phyloP scores from a whole-genome alignment of 768 basidiomycete species.

The Boletales sp. region DNA sequence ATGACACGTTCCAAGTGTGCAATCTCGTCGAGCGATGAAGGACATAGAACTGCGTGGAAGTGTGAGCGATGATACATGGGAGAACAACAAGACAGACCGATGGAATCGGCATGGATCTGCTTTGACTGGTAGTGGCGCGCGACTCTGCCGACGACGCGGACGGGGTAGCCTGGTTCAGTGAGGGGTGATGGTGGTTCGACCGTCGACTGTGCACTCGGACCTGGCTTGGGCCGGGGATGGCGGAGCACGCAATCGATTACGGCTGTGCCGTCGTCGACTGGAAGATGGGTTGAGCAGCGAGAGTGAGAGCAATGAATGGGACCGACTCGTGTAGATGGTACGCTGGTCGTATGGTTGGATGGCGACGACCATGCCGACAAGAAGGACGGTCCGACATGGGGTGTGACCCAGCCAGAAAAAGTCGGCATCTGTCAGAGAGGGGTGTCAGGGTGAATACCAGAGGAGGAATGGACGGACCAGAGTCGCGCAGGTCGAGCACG shows the following conservation, averaged over 20 bases:
- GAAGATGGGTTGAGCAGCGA: neutral
- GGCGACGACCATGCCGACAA: conserved; percentile 66
- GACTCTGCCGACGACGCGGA: conserved; percentile 48
- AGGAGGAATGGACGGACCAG: conserved; percentile 22
- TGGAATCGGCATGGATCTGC: conserved; percentile 44
- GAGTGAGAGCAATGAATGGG: neutral
- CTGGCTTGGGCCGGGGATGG: conserved; percentile 21
- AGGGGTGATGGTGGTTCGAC: conserved; percentile 33
- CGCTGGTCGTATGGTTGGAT: conserved; percentile 57
- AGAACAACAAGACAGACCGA: conserved; percentile 39
- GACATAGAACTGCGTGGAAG: conserved; percentile 38
- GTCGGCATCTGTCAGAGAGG: conserved; percentile 36
- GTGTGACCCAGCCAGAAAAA: conserved; percentile 71
- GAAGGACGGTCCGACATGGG: conserved; percentile 55
- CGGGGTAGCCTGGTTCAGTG: conserved; percentile 43
- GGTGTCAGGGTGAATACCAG: neutral
- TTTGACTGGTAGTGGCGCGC: conserved; percentile 38
- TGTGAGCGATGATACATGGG: neutral
- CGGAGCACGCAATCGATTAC: conserved; percentile 65
- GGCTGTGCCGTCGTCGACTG: conserved; percentile 77
- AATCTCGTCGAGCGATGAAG: conserved; percentile 56
- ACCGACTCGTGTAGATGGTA: conserved; percentile 54
- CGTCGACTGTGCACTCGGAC: neutral
- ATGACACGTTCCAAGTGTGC: conserved; percentile 52
- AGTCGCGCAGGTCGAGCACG: conserved; percentile 42